phyloP scores from a whole-genome alignment of 2,329 filamentous ascomycete species.

The Thyridium curvatum region DNA sequence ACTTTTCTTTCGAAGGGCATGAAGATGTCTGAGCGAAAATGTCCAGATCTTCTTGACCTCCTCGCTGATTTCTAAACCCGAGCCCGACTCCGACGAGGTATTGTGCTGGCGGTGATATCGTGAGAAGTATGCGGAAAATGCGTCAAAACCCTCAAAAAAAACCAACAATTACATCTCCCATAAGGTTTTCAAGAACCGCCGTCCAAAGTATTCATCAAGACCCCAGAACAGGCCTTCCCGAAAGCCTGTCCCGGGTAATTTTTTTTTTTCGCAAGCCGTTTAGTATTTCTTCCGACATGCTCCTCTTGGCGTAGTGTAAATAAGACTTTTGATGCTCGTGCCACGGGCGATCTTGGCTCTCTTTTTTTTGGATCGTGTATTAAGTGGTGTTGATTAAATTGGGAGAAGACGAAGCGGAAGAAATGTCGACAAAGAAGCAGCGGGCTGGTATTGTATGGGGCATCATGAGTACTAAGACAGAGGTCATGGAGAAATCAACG shows the following conservation, averaged over 20 bases:
- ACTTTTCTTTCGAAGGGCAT: no score
- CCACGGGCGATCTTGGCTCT: constrained; percentile 13
- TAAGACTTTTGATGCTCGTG: constrained; percentile 13
- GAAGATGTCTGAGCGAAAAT: no score
- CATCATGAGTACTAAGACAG: constrained; percentile 54
- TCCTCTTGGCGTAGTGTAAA: constrained; percentile 7
- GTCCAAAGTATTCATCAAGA: constrained; percentile 3
- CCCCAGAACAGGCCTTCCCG: constrained; percentile 1
- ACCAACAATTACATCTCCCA: constrained; percentile 7
- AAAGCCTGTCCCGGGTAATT: constrained; percentile 1
- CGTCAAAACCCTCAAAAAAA: constrained; percentile 4
- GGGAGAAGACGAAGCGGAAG: constrained; percentile 21
- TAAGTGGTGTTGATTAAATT: constrained; percentile 39
- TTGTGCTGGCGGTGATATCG: no score
- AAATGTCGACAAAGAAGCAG: constrained; percentile 41
- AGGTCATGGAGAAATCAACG: constrained; percentile 34
- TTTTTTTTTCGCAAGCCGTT: constrained; percentile 3
- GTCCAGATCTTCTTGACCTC: no score
- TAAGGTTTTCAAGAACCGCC: constrained; percentile 7
- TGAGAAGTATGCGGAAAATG: background rate
- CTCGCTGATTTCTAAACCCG: no score
- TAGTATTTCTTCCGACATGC: constrained; percentile 7
- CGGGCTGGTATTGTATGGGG: constrained; percentile 52
- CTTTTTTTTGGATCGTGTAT: constrained; percentile 27
- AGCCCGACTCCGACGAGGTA: no score